Conservation (phyloP, 2,329 filamentous ascomycete species). For the Aspergillus tubingensis region DNA sequence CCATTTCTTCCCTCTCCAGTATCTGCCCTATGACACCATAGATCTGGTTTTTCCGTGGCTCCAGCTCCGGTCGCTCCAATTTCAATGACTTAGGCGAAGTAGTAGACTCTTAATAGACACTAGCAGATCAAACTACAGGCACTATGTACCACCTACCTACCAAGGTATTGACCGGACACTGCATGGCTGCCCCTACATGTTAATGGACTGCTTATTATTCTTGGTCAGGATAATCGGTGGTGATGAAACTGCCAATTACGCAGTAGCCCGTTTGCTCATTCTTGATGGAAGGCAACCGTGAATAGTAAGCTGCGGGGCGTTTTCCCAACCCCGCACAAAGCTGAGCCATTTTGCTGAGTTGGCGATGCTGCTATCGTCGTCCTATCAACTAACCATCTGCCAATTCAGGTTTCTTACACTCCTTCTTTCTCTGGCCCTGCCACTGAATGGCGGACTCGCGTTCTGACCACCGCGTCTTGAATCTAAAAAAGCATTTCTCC, state of each 20-base stretch:
- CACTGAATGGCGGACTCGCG: background rate
- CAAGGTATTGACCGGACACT: background rate
- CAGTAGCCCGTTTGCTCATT: background rate
- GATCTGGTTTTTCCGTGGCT: slow-evolving; percentile 7
- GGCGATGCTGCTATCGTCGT: slow-evolving; percentile 12
- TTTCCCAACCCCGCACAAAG: slow-evolving; percentile 20
- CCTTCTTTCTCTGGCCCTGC: slow-evolving; percentile 5
- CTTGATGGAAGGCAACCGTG: background rate
- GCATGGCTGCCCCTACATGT: background rate
- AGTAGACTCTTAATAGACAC: slow-evolving; percentile 9
- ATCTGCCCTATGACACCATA: slow-evolving; percentile 16
- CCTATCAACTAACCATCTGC: slow-evolving; percentile 9
- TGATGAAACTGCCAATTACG: background rate
- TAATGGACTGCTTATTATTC: background rate
- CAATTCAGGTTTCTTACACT: slow-evolving; percentile 18
- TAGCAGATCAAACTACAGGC: slow-evolving; percentile 3
- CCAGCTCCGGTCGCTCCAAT: background rate
- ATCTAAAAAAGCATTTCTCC: background rate
- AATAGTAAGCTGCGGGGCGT: slow-evolving; percentile 9
- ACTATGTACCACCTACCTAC: background rate
- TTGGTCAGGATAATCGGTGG: background rate
- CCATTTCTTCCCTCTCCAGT: slow-evolving; percentile 5
- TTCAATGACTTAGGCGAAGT: slow-evolving; percentile 2
- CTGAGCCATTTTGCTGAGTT: slow-evolving; percentile 19
- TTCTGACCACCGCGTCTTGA: background rate